Base-by-base conservation (phyloP, 192 early-diverging fungal genomes). In the Coemansia sp. region DNA sequence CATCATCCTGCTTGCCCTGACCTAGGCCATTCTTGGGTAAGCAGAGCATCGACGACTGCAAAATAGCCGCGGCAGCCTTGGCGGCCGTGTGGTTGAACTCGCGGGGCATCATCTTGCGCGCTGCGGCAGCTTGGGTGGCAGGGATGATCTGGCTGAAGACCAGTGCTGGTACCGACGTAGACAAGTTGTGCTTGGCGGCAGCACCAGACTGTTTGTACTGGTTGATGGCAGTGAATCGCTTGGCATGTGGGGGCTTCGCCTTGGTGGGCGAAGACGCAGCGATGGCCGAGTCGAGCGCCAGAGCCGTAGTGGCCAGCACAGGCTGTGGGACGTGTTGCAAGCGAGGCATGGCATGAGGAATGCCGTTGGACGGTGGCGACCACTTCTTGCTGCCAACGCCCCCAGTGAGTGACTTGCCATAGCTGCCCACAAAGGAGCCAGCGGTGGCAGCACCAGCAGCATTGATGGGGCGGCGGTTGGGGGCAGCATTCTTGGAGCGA, bases 121-220 rank as follows among this genome's bases (percentile, higher is more conserved):
- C 81, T 10, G 81, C 76, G 9, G 81, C 81, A 3, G 76, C 81
- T 63, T 83, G 75, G 1, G 81, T 78, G 10, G 81, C 81, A 8
- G 81, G 81, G 24, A 83, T 83, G 32, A 83, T 78, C 76, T 83
- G 75, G 76, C 81, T 83, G 27, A 83, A 83, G 64, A 83, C 75
- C 0, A 71, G 69, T 1, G 81, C 81, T 16, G 81, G 81, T 2
- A 83, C 81, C 16, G 81, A 83, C 30, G 81, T 75, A 53, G 81
- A 83, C 58, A 83, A 49, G 37, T 78, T 69, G 58, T 59, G 35
- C 67, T 82, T 74, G 53, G 37, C 53, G 29, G 32, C 16, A 38
- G 56, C 30, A 35, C 37, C 60, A 0, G 53, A 27, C 22, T n/a
- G 35, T 38, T 56, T 67, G 53, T 41, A 13, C 10, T 56, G 53